Base-by-base conservation (phyloP, 2,329 filamentous ascomycete genomes). In the Aspergillus fumigatiaffinis region DNA sequence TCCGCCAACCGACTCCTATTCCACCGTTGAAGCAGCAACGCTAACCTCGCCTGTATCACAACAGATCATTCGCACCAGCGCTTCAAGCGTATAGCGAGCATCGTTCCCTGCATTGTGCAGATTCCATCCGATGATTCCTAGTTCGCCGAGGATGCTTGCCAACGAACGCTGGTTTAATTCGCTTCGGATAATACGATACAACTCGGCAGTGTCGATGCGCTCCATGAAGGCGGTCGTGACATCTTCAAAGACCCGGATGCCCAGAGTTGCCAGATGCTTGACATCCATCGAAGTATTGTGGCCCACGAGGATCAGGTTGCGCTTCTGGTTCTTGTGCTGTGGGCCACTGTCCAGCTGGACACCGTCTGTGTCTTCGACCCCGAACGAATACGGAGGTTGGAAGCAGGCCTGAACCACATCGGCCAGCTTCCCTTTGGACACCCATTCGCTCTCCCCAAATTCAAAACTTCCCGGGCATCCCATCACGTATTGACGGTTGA, bases 81-180 rank as follows among this genome's bases (percentile, higher is more conserved):
- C 88, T 60, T 87, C 86, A 60, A 96, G 74, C 0, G 91, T 93
- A 70, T 89, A 94, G 1, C 86, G 82, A 0, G 92, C 91, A 69
- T 96, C 92, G 63, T 96, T 96, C 1, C 92, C 84, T 0, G 87
- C 92, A 68, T 96, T 96, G 73, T 96, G 92, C n/a, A 93, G 78
- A 64, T 89, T 80, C 72, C 79, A 83, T 46, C 80, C 83, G 0
- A 75, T 66, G 8, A 95, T 83, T 2, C 82, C 83, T 28, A 96
- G 77, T 5, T 87, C 81, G 5, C 73, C 67, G 25, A 96, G 81
- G 14, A 95, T 79, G 5, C 65, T 76, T 0, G 76, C 77, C 1
- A 97, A 80, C 1, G 82, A 82, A 14, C 82, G 80, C 3, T 79
- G 70, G 2, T 88, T 77, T 0, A 69, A 65, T 23, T 83, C 80